Evolutionary conservation across 1,284 basidiomycete species (phyloP).

Genomic region (Clitocybe nebularis): DNA sequence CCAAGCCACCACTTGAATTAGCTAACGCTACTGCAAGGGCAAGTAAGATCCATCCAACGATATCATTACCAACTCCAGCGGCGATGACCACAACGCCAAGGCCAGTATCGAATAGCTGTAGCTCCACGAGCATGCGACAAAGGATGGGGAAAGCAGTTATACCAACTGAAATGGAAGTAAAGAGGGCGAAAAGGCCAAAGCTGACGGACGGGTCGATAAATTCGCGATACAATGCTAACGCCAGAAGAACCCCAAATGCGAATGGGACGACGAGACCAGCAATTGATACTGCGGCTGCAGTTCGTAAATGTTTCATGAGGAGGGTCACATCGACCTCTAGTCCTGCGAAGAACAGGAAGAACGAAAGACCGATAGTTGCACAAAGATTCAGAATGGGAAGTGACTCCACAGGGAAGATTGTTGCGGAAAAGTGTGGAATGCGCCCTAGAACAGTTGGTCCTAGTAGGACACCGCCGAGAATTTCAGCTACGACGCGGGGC

Average conservation of each 20-base stretch:
- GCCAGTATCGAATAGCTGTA: constrained; percentile 84
- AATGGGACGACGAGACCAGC: constrained; percentile 78
- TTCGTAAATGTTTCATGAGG: constrained; percentile 56
- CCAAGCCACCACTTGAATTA: constrained; percentile 73
- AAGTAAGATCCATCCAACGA: constrained; percentile 73
- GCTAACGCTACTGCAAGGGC: constrained; percentile 88
- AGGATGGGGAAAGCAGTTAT: constrained; percentile 95
- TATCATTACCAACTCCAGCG: constrained; percentile 91
- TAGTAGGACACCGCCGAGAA: constrained; percentile 80
- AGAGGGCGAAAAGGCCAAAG: constrained; percentile 85
- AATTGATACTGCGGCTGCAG: constrained; percentile 48
- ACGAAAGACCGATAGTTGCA: constrained; percentile 81
- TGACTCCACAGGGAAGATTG: constrained; percentile 72
- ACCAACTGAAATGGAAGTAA: constrained; percentile 88
- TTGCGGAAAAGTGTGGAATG: constrained; percentile 65
- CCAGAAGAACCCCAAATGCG: constrained; percentile 80
- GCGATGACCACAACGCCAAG: constrained; percentile 92
- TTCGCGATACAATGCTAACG: constrained; percentile 75
- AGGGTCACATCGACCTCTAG: constrained; percentile 82
- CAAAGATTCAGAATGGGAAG: constrained; percentile 78
- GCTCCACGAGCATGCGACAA: constrained; percentile 81
- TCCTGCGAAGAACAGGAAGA: constrained; percentile 89
- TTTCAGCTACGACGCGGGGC: constrained; percentile 85
- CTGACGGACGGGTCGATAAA: constrained; percentile 70
- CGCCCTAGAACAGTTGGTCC: constrained; percentile 75